phyloP scores from a whole-genome alignment of 2,329 filamentous ascomycete genomes.

The Pseudocercospora fijiensis region DNA sequence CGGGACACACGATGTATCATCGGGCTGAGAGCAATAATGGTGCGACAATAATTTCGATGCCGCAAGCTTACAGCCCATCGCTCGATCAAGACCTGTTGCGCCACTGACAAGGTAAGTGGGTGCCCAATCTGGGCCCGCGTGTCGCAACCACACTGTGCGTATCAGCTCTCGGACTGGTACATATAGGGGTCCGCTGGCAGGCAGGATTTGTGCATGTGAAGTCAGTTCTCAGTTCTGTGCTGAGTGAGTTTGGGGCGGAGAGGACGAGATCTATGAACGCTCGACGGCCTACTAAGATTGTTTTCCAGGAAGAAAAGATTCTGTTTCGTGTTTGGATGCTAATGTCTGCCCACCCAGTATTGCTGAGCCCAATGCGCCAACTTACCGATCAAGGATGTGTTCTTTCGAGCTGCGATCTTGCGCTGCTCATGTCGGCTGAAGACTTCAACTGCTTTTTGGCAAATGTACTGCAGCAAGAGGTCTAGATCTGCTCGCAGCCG shows the following conservation, averaged over 20 bases:
- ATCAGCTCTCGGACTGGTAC: neutral
- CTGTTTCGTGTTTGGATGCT: neutral
- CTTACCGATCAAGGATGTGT: constrained; percentile 5
- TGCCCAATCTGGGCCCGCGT: neutral
- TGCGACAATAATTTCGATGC: neutral
- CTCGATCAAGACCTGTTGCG: neutral
- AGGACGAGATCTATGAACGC: neutral
- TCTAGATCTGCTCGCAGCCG: constrained; percentile 14
- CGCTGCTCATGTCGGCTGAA: constrained; percentile 7
- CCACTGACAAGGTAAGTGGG: neutral
- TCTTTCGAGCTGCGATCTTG: neutral
- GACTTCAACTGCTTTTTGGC: constrained; percentile 11
- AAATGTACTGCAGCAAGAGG: constrained; percentile 16
- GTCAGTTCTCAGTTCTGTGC: neutral
- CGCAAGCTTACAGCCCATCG: neutral
- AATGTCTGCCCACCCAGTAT: neutral
- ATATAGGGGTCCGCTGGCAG: neutral
- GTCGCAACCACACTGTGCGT: neutral
- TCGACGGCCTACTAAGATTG: neutral
- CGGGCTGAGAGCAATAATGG: neutral
- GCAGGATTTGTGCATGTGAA: neutral
- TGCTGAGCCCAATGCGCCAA: constrained; percentile 5
- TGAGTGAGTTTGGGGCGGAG: neutral
- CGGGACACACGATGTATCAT: neutral
- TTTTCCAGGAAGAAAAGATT: neutral